Percentiles rank a stretch among this genome's conserved stretches.
phyloP scores from a whole-genome alignment of 2,329 filamentous ascomycete species.

The Zasmidium cellare region DNA sequence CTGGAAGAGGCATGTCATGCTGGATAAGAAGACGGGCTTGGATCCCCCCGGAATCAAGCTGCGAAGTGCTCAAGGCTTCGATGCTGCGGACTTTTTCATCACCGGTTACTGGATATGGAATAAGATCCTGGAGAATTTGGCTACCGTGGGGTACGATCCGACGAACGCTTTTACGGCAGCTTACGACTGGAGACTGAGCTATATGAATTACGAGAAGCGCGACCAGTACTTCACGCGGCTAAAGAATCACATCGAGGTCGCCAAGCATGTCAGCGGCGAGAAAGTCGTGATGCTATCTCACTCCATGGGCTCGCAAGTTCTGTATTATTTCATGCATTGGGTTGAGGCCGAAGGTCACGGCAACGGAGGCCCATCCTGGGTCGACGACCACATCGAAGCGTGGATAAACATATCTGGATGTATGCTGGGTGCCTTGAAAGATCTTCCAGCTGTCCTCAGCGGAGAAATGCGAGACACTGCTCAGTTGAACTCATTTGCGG shows the following conservation, averaged over 20 bases:
- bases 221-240: slow-evolving; percentile 93
- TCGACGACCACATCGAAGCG: slow-evolving; percentile 82
- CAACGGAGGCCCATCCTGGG: slow-evolving; percentile 81
- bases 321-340: slow-evolving; percentile 82
- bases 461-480: slow-evolving; percentile 99
- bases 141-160: slow-evolving; percentile 94
- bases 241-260: slow-evolving; percentile 87
- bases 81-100: slow-evolving; percentile 93
- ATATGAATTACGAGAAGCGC: slow-evolving; percentile 81
- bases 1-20: slow-evolving; percentile 97
- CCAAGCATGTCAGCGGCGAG: slow-evolving; percentile 67
- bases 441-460: slow-evolving; percentile 82
- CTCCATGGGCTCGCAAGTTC: slow-evolving; percentile 95
- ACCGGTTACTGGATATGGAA: slow-evolving; percentile 98
- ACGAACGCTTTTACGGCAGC: slow-evolving; percentile 67
- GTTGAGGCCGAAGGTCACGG: slow-evolving; percentile 78
- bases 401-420: slow-evolving; percentile 99
- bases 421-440: slow-evolving; percentile 94
- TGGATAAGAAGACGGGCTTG: slow-evolving; percentile 86
- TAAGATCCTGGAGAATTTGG: slow-evolving; percentile 96
- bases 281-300: slow-evolving; percentile 89
- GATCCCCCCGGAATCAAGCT: slow-evolving; percentile 90
- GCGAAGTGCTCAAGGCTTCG: slow-evolving; percentile 91
- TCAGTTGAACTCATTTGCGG: slow-evolving; percentile 92
- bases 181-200: slow-evolving; percentile 92